phyloP scores from a whole-genome alignment of 495 filamentous ascomycete genomes.

The Talaromyces ruber region DNA sequence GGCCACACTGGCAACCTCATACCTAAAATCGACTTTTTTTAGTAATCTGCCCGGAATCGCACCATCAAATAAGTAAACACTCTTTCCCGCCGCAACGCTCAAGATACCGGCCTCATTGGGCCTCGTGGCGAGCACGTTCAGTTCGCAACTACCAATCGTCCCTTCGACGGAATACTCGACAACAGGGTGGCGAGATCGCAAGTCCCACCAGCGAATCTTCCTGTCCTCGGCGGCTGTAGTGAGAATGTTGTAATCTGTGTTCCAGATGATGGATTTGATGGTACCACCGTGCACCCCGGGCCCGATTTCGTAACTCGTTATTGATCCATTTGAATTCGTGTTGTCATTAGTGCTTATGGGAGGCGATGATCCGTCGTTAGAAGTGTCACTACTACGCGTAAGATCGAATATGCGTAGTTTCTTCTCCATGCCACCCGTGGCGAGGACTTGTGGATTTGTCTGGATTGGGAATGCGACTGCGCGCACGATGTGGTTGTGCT shows the following conservation, averaged over 20 bases:
- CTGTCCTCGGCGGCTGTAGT: constrained; percentile 88
- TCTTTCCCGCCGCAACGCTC: constrained; percentile 69
- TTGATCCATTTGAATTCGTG: constrained; percentile 19
- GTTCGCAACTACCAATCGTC: constrained; percentile 83
- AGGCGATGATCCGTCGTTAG: constrained; percentile 21
- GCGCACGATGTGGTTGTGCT: constrained; percentile 90
- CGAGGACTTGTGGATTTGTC: constrained; percentile 68
- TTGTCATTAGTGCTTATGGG: constrained; percentile 19
- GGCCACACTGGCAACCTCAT: constrained; percentile 83
- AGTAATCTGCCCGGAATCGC: constrained; percentile 56
- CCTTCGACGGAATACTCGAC: constrained; percentile 67
- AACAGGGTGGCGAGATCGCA: constrained; percentile 62
- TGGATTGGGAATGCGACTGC: constrained; percentile 78
- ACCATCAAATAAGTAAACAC: constrained; percentile 88
- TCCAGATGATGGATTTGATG: constrained; percentile 95
- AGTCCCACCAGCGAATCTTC: constrained; percentile 89
- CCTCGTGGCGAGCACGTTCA: constrained; percentile 45
- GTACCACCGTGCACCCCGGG: constrained; percentile 70
- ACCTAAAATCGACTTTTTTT: constrained; percentile 65
- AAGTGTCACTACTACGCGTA: constrained; percentile 27
- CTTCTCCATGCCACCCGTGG: constrained; percentile 92
- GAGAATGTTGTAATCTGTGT: constrained; percentile 72
- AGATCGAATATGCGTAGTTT: constrained; percentile 93
- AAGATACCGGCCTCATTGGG: constrained; percentile 38
- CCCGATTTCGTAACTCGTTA: constrained; percentile 73